phyloP scores from a whole-genome alignment of 495 filamentous ascomycete genomes.

The Articulospora tetracladia region DNA sequence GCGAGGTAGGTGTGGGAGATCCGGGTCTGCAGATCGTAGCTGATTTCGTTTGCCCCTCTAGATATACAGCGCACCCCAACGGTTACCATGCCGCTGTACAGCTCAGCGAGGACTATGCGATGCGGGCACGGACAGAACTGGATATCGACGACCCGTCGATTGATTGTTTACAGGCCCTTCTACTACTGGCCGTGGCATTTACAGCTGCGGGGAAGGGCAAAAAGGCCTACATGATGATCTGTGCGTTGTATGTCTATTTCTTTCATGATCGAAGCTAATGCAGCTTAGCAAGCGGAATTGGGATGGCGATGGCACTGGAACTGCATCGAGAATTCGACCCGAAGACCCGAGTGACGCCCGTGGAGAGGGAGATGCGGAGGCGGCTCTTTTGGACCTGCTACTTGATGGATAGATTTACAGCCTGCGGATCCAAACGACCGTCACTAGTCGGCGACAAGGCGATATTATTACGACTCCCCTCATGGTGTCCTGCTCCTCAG shows the following conservation, averaged over 20 bases:
- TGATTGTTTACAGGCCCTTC: slow-evolving; percentile 67
- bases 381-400: slow-evolving; percentile 83
- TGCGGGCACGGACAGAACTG: slow-evolving; percentile 60
- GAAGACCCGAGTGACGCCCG: slow-evolving; percentile 36
- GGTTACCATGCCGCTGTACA: slow-evolving; percentile 54
- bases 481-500: slow-evolving; percentile 27
- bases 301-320: slow-evolving; percentile 76
- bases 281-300: slow-evolving; percentile 65
- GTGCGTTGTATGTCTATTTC: slow-evolving; percentile 39
- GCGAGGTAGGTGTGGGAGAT: slow-evolving; percentile 47
- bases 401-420: slow-evolving; percentile 73
- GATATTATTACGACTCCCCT: slow-evolving; percentile 67
- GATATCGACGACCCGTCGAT: slow-evolving; percentile 77
- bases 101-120: slow-evolving; percentile 63
- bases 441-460: slow-evolving; percentile 72
- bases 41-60: slow-evolving; percentile 34
- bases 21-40: slow-evolving; percentile 1
- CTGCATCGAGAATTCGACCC: slow-evolving; percentile 66
- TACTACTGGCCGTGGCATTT: slow-evolving; percentile 72
- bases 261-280: slow-evolving; percentile 10
- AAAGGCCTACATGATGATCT: slow-evolving; percentile 79
- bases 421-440: slow-evolving; percentile 74
- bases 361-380: slow-evolving; percentile 69
- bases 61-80: slow-evolving; percentile 59
- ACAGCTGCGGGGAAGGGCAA: slow-evolving; percentile 76